Evolutionary conservation across 768 basidiomycete genomes (phyloP), one percentile per base, ranked within the genome.

Genomic region (Boletus vermiculosoides): DNA sequence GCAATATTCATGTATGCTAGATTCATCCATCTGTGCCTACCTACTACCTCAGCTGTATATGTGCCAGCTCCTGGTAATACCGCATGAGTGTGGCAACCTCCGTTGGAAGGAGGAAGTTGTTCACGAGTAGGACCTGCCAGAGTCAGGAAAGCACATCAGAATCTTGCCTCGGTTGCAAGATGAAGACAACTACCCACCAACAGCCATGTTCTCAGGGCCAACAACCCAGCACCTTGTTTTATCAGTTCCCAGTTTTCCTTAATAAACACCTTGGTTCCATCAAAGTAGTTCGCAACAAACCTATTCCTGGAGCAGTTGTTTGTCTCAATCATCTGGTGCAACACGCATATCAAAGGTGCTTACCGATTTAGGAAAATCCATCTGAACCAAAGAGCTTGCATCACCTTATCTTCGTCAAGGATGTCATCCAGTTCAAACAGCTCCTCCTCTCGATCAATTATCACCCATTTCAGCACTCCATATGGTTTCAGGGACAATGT

Each of bases 381-480:
- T 50, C 90, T 68, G 13, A 76, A 82, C 90, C 90, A 92, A 13
- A 92, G 71, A 6, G 88, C 87, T 54, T 84, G 82, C 76, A 92
- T 87, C 8, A 90, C 84, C 68, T 92, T 92, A 56, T 87, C 83
- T 59, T 90, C 87, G 55, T 90, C 88, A 40, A 76, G 76, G 12
- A 90, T 75, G 63, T 90, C 84, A 57, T 88, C 85, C 45, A 80
- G 73, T 58, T 90, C 86, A 55, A 83, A 90, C 0, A 92, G 76
- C 59, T 91, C 89, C 48, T 90, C 90, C 64, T 92, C 89, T 40
- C 82, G 73, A 56, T 90, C 88, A 9, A 87, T 49, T 9, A 92
- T 76, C 39, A 79, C 75, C 90, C 90, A 92, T 3, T 79, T 78
- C 42, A 88, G 76, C 2, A 88, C 71, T 4, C 90, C 90, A 57